phyloP scores from a whole-genome alignment of 495 filamentous ascomycete species.

The Thozetella sp. region DNA sequence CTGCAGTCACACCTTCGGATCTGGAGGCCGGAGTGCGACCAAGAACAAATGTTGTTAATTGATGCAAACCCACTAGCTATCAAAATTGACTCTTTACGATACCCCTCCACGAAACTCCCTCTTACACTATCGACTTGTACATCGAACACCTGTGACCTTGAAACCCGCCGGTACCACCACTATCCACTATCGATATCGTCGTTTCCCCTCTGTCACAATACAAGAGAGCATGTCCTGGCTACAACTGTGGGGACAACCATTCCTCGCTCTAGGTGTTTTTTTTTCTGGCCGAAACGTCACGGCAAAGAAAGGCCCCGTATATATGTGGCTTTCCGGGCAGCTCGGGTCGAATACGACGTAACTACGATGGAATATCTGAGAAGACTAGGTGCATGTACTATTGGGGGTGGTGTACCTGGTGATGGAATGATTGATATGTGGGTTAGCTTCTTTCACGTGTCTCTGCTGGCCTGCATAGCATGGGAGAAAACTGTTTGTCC shows the following conservation, averaged over 20 bases:
- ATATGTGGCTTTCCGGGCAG: neutral
- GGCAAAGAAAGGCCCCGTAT: neutral
- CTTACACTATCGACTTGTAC: neutral
- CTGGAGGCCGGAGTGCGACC: conserved; percentile 28
- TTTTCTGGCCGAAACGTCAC: no score
- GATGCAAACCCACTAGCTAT: neutral
- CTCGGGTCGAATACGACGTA: neutral
- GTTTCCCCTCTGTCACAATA: no score
- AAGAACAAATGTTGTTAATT: neutral
- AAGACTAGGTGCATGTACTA: neutral
- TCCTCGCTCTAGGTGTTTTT: no score
- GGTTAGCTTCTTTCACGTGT: conserved; percentile 3
- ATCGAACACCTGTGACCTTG: neutral
- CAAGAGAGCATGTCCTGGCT: neutral
- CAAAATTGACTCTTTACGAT: conserved; percentile 12
- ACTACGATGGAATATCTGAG: neutral
- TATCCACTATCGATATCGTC: neutral
- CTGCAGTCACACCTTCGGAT: conserved; percentile 27
- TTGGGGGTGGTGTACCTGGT: neutral
- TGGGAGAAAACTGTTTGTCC: conserved; percentile 6
- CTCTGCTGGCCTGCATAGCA: neutral
- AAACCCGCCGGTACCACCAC: no score
- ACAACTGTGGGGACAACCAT: no score
- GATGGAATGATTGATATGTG: no score
- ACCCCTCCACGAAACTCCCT: conserved; percentile 7